phyloP scores from a whole-genome alignment of 1,139 yeast genomes.

The Yamadazyma membranifaciens region DNA sequence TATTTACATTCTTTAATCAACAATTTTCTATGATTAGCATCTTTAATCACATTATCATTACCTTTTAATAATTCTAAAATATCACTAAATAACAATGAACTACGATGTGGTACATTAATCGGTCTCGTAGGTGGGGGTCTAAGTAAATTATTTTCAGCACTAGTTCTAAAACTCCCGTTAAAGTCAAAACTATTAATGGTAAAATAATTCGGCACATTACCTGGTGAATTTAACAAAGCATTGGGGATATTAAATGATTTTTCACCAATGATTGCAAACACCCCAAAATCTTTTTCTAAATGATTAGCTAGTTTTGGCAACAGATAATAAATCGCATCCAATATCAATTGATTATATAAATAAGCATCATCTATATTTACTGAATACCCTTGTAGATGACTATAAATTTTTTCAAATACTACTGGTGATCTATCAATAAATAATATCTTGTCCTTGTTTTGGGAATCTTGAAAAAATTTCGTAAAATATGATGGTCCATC shows the following conservation, averaged over 20 bases:
- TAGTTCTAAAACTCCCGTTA: slow-evolving; percentile 39
- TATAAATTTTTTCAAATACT: slow-evolving; percentile 63
- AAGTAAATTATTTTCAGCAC: slow-evolving; percentile 22
- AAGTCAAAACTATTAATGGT: slow-evolving; percentile 56
- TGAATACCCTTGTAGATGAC: slow-evolving; percentile 78
- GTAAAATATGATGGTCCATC: slow-evolving; percentile 73
- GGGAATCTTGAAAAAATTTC: slow-evolving; percentile 37
- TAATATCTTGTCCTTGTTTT: slow-evolving; percentile 45
- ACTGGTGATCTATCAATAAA: slow-evolving; percentile 76
- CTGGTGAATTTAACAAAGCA: slow-evolving; percentile 49
- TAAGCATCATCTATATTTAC: slow-evolving; percentile 56
- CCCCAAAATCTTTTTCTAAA: slow-evolving; percentile 49
- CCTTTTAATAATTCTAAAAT: slow-evolving; percentile 60
- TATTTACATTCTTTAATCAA: slow-evolving; percentile 71
- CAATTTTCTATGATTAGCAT: slow-evolving; percentile 54
- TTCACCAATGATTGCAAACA: slow-evolving; percentile 63
- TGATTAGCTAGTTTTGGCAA: slow-evolving; percentile 53
- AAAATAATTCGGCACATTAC: slow-evolving; percentile 78
- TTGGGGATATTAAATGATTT: slow-evolving; percentile 59
- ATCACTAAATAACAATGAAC: slow-evolving; percentile 59
- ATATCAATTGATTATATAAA: slow-evolving; percentile 59
- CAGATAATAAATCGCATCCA: slow-evolving; percentile 75
- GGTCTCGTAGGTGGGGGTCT: slow-evolving; percentile 81
- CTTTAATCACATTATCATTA: slow-evolving; percentile 40
- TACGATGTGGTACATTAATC: slow-evolving; percentile 49